phyloP scores from a whole-genome alignment of 129 eudicot species.

The Logfia minima region DNA sequence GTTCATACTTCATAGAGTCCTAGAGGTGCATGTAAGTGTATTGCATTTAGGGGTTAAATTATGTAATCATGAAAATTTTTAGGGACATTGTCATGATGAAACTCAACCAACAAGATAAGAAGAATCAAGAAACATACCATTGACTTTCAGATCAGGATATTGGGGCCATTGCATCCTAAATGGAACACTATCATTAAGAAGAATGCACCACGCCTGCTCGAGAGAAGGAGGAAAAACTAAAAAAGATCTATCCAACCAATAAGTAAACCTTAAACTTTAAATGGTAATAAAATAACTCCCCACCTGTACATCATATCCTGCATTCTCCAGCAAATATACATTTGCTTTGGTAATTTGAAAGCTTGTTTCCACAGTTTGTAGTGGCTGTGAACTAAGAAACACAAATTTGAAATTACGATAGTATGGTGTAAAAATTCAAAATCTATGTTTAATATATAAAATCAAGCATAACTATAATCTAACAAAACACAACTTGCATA shows the following conservation, averaged over 20 bases:
- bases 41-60: not conserved
- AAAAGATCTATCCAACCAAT: not conserved
- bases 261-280: not conserved
- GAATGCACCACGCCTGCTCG: conserved; percentile 68
- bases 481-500: not conserved
- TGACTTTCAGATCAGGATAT: conserved; percentile 53
- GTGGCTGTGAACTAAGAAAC: conserved; percentile 42
- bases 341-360: conserved; percentile 53
- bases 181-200: conserved; percentile 64
- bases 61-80: not conserved
- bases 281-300: conserved; percentile 6
- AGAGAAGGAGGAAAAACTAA: not conserved
- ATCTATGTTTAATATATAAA: conserved; percentile 7
- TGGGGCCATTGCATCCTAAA: conserved; percentile 77
- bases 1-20: conserved; percentile 5
- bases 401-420: conserved; percentile 17
- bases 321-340: conserved; percentile 38
- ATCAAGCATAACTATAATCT: not conserved
- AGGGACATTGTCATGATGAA: not conserved
- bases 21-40: not conserved
- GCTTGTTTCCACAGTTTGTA: conserved; percentile 42
- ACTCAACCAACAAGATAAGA: not conserved
- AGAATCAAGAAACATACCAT: conserved; percentile 39
- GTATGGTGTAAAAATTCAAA: not conserved
- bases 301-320: conserved; percentile 67